Conservation (phyloP, 176 grass and related monocot species). For the Musa itinerans region DNA sequence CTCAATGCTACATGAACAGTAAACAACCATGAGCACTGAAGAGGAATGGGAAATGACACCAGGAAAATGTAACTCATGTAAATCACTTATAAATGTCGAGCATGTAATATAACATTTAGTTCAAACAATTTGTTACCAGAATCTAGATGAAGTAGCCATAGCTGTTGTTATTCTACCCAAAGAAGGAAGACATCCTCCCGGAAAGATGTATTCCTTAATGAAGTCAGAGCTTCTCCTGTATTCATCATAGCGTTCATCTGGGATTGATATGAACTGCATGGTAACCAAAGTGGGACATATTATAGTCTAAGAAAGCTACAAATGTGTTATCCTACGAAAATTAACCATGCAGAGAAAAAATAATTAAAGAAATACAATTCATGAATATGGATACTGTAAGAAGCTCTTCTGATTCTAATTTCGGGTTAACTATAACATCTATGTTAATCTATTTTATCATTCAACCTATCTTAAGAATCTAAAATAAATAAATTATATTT, state of each 20-base stretch:
- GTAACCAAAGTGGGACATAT: not conserved
- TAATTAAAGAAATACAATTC: too few relatives aligned
- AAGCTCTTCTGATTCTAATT: too few relatives aligned
- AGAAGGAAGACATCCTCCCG: constrained; percentile 62
- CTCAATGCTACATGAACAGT: constrained; percentile 39
- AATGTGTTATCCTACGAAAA: not conserved
- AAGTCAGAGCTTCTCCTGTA: constrained; percentile 73
- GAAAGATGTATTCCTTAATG: constrained; percentile 90
- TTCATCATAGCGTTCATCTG: constrained; percentile 65
- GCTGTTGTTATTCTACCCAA: constrained; percentile 55
- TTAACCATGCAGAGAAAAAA: not conserved
- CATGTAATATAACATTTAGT: not conserved
- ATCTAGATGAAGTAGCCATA: constrained; percentile 53
- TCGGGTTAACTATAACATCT: too few relatives aligned
- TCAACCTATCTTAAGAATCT: too few relatives aligned
- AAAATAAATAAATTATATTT: too few relatives aligned
- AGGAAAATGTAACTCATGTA: not conserved
- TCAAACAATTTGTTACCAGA: constrained; percentile 33
- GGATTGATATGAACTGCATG: constrained; percentile 67
- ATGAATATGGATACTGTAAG: too few relatives aligned
- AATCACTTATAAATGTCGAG: not conserved
- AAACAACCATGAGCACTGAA: not conserved
- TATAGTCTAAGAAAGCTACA: not conserved
- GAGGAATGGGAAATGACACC: not conserved
- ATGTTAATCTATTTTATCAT: too few relatives aligned